These are phyloP conservation scores for Jatropha multifida DNA, from an alignment of 441 rosid species.

Conservation along the genomic window DNA sequence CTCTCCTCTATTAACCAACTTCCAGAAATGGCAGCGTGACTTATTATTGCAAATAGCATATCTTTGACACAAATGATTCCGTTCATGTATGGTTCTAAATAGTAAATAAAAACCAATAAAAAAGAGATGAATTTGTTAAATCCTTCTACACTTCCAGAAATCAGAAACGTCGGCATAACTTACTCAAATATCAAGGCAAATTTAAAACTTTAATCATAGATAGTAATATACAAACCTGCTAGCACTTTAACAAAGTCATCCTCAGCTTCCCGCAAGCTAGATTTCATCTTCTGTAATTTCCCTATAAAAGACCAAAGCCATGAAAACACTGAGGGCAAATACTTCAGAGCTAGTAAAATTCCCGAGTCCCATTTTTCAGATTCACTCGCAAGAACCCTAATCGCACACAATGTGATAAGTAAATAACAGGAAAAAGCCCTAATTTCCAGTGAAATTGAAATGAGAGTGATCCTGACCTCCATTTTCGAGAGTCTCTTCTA, in stretches of 20 bases:
- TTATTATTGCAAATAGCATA: too few relatives aligned
- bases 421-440: slow-evolving; percentile 5
- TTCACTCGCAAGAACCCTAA: background rate
- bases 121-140: too few relatives aligned
- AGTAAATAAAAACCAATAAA: too few relatives aligned
- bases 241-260: slow-evolving; percentile 71
- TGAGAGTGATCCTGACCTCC: slow-evolving; percentile 42
- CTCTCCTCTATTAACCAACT: background rate
- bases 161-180: background rate
- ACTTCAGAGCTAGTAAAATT: background rate
- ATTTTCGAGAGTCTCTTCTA: slow-evolving; percentile 44
- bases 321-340: background rate
- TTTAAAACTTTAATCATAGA: background rate
- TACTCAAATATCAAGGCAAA: background rate
- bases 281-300: slow-evolving; percentile 50
- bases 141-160: background rate
- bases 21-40: background rate
- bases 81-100: too few relatives aligned
- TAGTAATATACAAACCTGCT: slow-evolving; percentile 46
- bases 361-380: background rate
- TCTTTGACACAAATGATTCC: too few relatives aligned
- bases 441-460: slow-evolving; percentile 1
- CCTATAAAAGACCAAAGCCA: slow-evolving; percentile 35
- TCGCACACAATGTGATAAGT: background rate
- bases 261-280: slow-evolving; percentile 70